Conservation (phyloP, 441 rosid species). For the Breynia disticha region DNA sequence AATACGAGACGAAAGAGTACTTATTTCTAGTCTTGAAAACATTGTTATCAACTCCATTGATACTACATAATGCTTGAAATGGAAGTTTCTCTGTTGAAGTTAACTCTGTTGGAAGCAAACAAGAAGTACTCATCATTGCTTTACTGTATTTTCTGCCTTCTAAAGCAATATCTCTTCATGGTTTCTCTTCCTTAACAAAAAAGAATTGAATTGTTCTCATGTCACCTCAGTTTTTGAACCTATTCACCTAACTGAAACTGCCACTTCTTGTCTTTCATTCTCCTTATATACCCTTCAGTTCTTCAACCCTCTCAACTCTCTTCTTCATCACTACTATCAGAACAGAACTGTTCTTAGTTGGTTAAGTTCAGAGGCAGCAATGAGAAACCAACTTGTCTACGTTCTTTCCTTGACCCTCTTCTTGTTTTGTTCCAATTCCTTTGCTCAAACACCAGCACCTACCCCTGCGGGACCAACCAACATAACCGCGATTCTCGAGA, state of each 20-base stretch:
- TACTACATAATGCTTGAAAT: constrained; percentile 13
- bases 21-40: no score
- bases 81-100: constrained; percentile 8
- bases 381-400: constrained; percentile 25
- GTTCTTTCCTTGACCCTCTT: constrained; percentile 18
- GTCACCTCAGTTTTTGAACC: constrained; percentile 22
- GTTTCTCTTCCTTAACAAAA: constrained; percentile 19
- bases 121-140: constrained; percentile 3
- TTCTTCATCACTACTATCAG: background rate
- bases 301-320: no score
- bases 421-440: constrained; percentile 16
- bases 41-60: background rate
- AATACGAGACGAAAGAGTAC: no score
- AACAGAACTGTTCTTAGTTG: constrained; percentile 2
- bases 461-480: constrained; percentile 43
- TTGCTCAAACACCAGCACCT: constrained; percentile 42
- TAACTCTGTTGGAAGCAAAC: constrained; percentile 20
- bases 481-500: constrained; percentile 50
- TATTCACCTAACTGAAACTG: constrained; percentile 35
- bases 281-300: background rate
- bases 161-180: constrained; percentile 28
- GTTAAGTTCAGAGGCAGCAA: constrained; percentile 10
- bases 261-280: constrained; percentile 6
- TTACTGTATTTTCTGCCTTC: constrained; percentile 18
- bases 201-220: constrained; percentile 16